Base-by-base conservation (phyloP, 2,329 filamentous ascomycete species). In the Botrytis cinerea region DNA sequence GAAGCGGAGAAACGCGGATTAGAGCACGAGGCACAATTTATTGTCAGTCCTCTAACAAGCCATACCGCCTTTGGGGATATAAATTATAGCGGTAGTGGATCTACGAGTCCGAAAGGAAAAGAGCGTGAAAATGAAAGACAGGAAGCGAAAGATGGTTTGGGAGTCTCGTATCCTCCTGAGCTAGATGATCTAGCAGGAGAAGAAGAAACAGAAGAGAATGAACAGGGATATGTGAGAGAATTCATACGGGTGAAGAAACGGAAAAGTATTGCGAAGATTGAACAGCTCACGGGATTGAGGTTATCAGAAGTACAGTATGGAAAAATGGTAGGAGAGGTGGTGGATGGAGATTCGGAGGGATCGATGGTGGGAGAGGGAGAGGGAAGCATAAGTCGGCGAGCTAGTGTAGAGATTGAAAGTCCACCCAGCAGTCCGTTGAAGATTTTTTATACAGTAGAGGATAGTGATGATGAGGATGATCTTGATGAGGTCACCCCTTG, bases 391-490 rank as follows among this genome's bases (percentile, higher is more conserved):
- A 51, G 38, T 22, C 38, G 66, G 20, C 63, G 67, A 43, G 43
- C 38, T n/a, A 61, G 60, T 32, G 43, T 54, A 10, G 71, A 72
- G 62, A n/a, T 68, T 38, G 69, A 74, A 28, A 35, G 28, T 22
- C 51, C 70, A 22, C 71, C 70, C 20, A 75, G 63, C 66, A 74
- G 73, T 67, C 73, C 73, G n/a, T n/a, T 75, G 71, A 74, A 73
- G 68, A 73, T 46, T 64, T 66, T 71, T 66, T 73, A 64, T 51
- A 64, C 61, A 22, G 40, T 60, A 22, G 60, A 40, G 57, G 59
- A 73, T 63, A 48, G 59, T 57, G 68, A 73, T 62, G 54, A 45
- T 22, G 67, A 71, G 45, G 64, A 35, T 48, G 51, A 45, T 28
- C 28, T 59, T 43, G 64, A 70, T 35, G 64, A 61, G 43, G 60